These are phyloP conservation scores for Obba rivulosa DNA, from an alignment of 768 basidiomycete species.

Conservation along the genomic window DNA sequence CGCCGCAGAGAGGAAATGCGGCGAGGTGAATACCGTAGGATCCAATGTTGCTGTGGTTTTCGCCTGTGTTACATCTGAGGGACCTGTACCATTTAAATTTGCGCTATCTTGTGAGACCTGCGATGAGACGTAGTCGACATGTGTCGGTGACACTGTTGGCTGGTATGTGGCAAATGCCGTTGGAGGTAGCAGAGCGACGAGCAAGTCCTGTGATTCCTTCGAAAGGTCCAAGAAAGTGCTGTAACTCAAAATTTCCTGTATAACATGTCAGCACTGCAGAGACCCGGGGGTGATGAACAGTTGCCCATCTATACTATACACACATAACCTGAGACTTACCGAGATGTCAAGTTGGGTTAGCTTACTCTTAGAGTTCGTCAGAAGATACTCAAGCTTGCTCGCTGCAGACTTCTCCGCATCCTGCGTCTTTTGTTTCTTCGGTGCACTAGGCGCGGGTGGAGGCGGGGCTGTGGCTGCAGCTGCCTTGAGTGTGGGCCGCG, in stretches of 20 bases:
- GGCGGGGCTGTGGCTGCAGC: background rate
- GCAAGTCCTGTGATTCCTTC: slow-evolving; percentile 16
- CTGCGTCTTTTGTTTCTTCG: slow-evolving; percentile 9
- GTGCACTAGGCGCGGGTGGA: background rate
- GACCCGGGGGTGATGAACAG: background rate
- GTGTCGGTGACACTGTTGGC: slow-evolving; percentile 16
- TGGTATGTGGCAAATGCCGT: slow-evolving; percentile 22
- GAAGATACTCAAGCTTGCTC: slow-evolving; percentile 33
- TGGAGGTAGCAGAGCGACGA: slow-evolving; percentile 23
- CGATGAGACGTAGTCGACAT: slow-evolving; percentile 14
- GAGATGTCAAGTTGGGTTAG: slow-evolving; percentile 45
- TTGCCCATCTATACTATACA: background rate
- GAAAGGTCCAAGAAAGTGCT: slow-evolving; percentile 21
- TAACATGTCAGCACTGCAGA: too few species aligned
- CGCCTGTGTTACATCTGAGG: background rate
- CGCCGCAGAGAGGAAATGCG: slow-evolving; percentile 49
- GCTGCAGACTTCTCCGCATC: slow-evolving; percentile 21
- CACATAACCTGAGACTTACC: slow-evolving; percentile 24
- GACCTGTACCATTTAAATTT: background rate
- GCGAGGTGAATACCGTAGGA: slow-evolving; percentile 40
- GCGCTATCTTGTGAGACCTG: too few species aligned
- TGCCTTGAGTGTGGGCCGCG: slow-evolving; percentile 7
- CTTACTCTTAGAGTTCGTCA: slow-evolving; percentile 44
- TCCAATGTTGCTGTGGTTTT: slow-evolving; percentile 24
- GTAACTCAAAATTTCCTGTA: slow-evolving; percentile 19